phyloP scores from a whole-genome alignment of 768 basidiomycete genomes.

The Tricholoma matsutake region DNA sequence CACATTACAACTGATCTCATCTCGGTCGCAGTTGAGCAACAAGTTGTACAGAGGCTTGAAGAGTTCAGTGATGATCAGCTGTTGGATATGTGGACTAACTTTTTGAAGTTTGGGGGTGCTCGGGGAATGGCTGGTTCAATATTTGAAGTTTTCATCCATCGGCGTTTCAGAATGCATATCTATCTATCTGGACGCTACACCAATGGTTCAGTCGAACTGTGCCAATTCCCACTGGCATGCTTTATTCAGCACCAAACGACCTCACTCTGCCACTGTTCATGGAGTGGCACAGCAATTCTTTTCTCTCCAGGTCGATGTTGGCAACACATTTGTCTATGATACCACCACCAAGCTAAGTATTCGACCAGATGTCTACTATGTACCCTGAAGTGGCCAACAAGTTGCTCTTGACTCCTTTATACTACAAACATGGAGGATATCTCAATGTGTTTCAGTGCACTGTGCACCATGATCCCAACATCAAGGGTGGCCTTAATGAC shows the following conservation, averaged over 20 bases:
- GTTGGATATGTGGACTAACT: background rate
- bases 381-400: no score
- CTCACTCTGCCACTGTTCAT: background rate
- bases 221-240: background rate
- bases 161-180: background rate
- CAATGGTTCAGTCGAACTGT: background rate
- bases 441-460: no score
- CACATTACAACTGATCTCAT: background rate
- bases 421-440: background rate
- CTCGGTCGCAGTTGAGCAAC: background rate
- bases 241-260: background rate
- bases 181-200: background rate
- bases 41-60: background rate
- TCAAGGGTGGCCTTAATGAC: constrained; percentile 5
- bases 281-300: background rate
- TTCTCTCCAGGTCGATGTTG: background rate
- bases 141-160: background rate
- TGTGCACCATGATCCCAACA: background rate
- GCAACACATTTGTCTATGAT: background rate
- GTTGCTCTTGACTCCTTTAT: background rate
- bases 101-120: background rate
- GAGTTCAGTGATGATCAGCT: background rate
- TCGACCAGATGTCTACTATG: background rate
- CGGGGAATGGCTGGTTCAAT: background rate
- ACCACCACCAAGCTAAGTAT: background rate